A percentile compares a stretch with the other conserved stretches of the same genome.
phyloP scores from a whole-genome alignment of 2,329 filamentous ascomycete species.

The Alternaria atra region DNA sequence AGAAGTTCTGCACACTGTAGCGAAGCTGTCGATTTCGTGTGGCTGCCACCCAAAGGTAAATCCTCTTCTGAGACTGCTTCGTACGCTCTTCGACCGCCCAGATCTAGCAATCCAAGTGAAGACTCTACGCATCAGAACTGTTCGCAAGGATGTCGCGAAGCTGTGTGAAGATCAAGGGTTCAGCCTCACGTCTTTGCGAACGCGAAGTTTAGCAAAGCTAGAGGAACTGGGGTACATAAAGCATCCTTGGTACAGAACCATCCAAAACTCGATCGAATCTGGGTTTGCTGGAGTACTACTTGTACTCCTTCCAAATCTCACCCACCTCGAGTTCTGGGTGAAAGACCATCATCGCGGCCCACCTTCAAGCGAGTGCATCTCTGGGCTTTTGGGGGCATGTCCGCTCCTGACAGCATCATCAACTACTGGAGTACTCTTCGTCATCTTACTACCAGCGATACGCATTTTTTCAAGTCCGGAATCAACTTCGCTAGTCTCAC shows the following conservation, averaged over 20 bases:
- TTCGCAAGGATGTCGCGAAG: constrained; percentile 25
- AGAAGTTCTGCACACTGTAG: constrained; percentile 26
- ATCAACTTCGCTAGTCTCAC: constrained; percentile 25
- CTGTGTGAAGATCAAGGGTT: constrained; percentile 25
- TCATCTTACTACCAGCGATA: constrained; percentile 26
- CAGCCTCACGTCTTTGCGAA: constrained; percentile 21
- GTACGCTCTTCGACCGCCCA: constrained; percentile 32
- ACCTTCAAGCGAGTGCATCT: constrained; percentile 29
- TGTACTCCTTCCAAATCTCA: constrained; percentile 29
- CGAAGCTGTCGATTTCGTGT: constrained; percentile 23
- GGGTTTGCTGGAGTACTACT: constrained; percentile 34
- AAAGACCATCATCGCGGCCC: constrained; percentile 29
- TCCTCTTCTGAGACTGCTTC: constrained; percentile 27
- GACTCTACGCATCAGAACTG: constrained; percentile 25
- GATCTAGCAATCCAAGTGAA: constrained; percentile 32
- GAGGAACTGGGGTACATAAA: constrained; percentile 20
- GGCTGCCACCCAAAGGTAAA: constrained; percentile 30
- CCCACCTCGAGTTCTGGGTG: constrained; percentile 28
- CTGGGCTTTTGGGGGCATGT: constrained; percentile 31
- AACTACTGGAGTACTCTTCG: constrained; percentile 17
- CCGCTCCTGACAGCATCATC: constrained; percentile 13
- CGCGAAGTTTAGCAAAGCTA: constrained; percentile 18
- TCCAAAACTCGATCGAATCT: constrained; percentile 35
- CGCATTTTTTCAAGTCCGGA: constrained; percentile 25
- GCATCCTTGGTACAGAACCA: constrained; percentile 28